Evolutionary conservation across 1,284 basidiomycete genomes (phyloP), one percentile per base, ranked within the genome.

Genomic region (Tilletia setariae): DNA sequence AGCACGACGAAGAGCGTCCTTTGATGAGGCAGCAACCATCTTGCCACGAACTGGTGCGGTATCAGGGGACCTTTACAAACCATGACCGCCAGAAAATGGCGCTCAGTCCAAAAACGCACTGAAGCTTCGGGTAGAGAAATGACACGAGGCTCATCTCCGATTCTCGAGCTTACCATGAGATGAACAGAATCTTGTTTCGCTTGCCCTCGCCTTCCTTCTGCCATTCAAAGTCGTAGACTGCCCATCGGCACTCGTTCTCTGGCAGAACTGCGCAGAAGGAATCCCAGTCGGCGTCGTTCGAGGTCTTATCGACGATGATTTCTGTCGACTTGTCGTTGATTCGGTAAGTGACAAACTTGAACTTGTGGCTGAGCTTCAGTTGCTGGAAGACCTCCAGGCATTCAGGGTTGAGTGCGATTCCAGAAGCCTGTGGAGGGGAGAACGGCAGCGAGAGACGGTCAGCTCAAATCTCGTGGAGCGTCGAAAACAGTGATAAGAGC

Each of bases 21-120:
- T 92, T 74, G 95, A 98, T 28, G 93, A 90, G 51, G 95, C 91
- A 84, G 89, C 92, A 78, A 97, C 82, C 94, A 98, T 98, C 90
- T 96, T 98, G 82, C 88, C 85, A 86, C 90, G 94, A 84, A 96
- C 87, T 86, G 89, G 91, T 65, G 93, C 89, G 51, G 86, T 85
- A 82, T 96, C 94, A 71, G 95, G 95, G 28, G 90, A 88, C 94
- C 94, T 96, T 13, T 11, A 40, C 4, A 11, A 40, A 40, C 6
- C 35, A 40, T n/a, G n/a, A n/a, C n/a, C n/a, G 35, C 4, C 35
- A 40, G 35, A 40, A 40, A 40, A 11, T 4, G 11, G 35, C 35
- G 35, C 35, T 40, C 35, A 40, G 35, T 40, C 19, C n/a, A 7
- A 19, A 25, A 2, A 32, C 13, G 13, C 23, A 25, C 28, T 6